Evolutionary conservation across 139 green algal genomes (phyloP).

Genomic region (Coelastrella sp.): DNA sequence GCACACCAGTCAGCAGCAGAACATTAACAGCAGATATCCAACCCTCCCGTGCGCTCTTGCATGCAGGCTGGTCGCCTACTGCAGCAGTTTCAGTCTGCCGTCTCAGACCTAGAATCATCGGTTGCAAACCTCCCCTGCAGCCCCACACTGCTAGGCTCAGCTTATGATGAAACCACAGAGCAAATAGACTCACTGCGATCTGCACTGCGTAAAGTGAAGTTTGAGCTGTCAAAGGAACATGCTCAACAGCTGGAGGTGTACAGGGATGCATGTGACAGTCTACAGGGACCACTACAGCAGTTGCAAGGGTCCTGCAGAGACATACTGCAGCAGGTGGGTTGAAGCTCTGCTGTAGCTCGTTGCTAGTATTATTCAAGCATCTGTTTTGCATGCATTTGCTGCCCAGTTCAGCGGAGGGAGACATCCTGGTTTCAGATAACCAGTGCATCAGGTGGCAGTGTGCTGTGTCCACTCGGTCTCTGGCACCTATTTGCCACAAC

Average conservation of each 20-base stretch:
- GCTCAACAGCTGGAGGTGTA: background rate
- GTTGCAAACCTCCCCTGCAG: background rate
- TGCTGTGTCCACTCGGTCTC: too few species aligned
- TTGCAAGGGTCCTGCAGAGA: background rate
- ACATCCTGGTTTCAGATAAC: too few species aligned
- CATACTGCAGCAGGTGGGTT: background rate
- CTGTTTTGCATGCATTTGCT: background rate
- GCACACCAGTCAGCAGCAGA: too few species aligned
- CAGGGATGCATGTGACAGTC: background rate
- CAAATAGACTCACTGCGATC: background rate
- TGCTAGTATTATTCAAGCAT: background rate
- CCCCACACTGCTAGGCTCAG: background rate
- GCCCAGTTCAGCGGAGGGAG: background rate
- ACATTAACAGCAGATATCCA: too few species aligned
- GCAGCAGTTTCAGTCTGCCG: background rate
- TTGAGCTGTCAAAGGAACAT: background rate
- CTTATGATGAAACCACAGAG: background rate
- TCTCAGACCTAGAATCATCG: background rate
- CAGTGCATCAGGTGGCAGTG: too few species aligned
- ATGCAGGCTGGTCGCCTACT: background rate
- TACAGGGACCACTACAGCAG: background rate
- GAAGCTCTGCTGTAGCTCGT: background rate
- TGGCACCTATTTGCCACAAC: too few species aligned
- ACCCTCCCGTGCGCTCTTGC: too few species aligned
- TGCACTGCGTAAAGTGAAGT: background rate